Evolutionary conservation across 2,329 filamentous ascomycete genomes (phyloP).

Genomic region (Chaetomiaceae sp.): DNA sequence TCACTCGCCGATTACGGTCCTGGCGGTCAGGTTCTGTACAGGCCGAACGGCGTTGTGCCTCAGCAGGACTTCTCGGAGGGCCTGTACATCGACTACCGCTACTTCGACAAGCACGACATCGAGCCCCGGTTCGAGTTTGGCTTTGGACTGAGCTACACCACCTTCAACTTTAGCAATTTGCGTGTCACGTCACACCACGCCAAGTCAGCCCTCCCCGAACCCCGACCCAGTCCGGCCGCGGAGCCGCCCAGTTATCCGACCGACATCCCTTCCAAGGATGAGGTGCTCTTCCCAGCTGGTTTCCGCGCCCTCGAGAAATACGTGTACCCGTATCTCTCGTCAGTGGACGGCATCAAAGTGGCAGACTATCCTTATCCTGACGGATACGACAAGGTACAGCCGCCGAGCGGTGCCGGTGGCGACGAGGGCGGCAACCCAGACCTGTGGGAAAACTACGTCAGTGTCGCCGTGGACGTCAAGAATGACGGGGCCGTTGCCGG

Average conservation of each 20-base stretch:
- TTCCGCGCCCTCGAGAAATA: conserved; percentile 63
- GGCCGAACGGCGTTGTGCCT: conserved; percentile 63
- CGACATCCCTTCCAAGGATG: conserved; percentile 48
- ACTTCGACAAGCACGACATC: conserved; percentile 74
- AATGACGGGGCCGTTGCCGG: conserved; percentile 47
- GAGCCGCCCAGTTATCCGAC: conserved; percentile 50
- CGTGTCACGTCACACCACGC: conserved; percentile 41
- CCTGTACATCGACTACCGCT: conserved; percentile 82
- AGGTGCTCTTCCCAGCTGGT: conserved; percentile 55
- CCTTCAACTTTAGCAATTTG: conserved; percentile 57
- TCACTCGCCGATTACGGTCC: conserved; percentile 70
- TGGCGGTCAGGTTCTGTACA: conserved; percentile 62
- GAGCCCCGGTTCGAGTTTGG: conserved; percentile 81
- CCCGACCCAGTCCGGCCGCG: conserved; percentile 38
- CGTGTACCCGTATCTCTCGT: conserved; percentile 66
- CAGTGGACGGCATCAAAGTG: conserved; percentile 40
- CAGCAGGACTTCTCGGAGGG: conserved; percentile 83
- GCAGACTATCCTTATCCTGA: conserved; percentile 47
- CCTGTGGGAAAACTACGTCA: conserved; percentile 53
- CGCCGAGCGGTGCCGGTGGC: conserved; percentile 61
- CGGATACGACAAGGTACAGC: conserved; percentile 47
- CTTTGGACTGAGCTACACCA: conserved; percentile 77
- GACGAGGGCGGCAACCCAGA: conserved; percentile 64
- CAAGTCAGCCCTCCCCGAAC: conserved; percentile 41
- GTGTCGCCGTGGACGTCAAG: conserved; percentile 46